Base-by-base conservation (phyloP, 2,329 filamentous ascomycete species). In the Xylariaceae sp. region DNA sequence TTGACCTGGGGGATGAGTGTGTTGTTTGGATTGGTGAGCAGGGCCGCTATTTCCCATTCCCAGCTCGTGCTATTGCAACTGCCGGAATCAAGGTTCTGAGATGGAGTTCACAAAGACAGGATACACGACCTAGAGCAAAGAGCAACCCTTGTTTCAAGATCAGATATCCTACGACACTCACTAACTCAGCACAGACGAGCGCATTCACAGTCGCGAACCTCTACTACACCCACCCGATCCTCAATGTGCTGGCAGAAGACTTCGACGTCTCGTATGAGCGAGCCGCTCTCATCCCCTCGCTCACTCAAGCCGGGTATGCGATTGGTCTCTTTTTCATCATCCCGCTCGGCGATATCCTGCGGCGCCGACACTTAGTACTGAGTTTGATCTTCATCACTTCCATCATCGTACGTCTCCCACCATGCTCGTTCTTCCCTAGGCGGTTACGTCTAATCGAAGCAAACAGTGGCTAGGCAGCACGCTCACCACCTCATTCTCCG, bases 291-390 rank as follows among this genome's bases (percentile, higher is more conserved):
- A 83, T 93, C 19, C 88, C 89, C 1, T 93, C 89, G 0, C 72
- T 91, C 41, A 84, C 88, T 69, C 90, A 94, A 67, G 86, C 88
- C 1, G 89, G 89, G 1, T 94, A 94, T 69, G 89, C 88, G 1
- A 76, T 75, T 0, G 89, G 89, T 0, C 66, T 94, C 17, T 70
- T 93, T 14, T 83, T 93, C 55, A 72, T 94, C 10, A 89, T 89
- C 63, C 89, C 90, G 0, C 67, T 92, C 1, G 89, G 88, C 0
- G 90, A 94, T 59, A 74, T 82, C 40, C 71, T 93, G 6, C 78
- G 77, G 28, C 76, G 89, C 19, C 74, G 89, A 38, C 82, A 83
- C 0, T 89, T 90, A 61, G 87, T 91, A 19, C 73, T 92, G 2
- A 69, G 72, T 0, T 72, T 94, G 13, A 78, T 89, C 5, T 77